Evolutionary conservation across 768 basidiomycete genomes (phyloP).

Genomic region (Kwoniella europaea): DNA sequence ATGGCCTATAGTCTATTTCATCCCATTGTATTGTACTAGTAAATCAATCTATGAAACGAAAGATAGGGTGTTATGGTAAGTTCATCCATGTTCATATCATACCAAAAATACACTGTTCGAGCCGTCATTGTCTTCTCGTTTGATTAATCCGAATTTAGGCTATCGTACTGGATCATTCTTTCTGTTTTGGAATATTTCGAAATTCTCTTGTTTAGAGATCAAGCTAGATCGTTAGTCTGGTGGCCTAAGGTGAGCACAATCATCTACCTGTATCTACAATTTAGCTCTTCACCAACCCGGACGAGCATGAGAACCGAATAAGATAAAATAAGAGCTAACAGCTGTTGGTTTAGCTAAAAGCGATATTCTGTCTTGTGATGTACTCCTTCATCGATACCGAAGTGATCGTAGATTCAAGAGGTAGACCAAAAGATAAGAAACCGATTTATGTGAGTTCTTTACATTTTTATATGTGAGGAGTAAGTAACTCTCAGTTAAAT

Average conservation of each 20-base stretch:
- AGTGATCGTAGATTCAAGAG: slow-evolving; percentile 13
- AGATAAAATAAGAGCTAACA: not conserved
- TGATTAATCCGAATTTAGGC: slow-evolving; percentile 16
- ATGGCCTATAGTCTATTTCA: slow-evolving; percentile 34
- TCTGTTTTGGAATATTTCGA: slow-evolving; percentile 45
- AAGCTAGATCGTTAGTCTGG: slow-evolving; percentile 29
- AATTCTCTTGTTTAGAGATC: slow-evolving; percentile 37
- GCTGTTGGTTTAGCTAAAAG: slow-evolving; percentile 30
- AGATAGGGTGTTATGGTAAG: slow-evolving; percentile 34
- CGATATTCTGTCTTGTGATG: slow-evolving; percentile 32
- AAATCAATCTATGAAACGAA: slow-evolving; percentile 22
- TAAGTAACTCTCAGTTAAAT: not conserved
- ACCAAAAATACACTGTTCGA: not conserved
- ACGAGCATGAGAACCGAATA: too few species aligned
- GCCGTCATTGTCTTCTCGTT: not conserved
- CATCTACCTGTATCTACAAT: not conserved
- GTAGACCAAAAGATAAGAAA: slow-evolving; percentile 24
- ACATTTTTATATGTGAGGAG: not conserved
- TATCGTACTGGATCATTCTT: slow-evolving; percentile 37
- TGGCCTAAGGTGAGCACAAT: slow-evolving; percentile 42
- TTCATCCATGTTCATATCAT: not conserved
- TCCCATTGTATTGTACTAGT: slow-evolving; percentile 31
- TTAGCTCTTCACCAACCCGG: too few species aligned
- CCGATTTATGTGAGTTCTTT: slow-evolving; percentile 25
- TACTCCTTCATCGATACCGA: slow-evolving; percentile 29